These are phyloP conservation scores for Fagopyrum esculentum DNA, from an alignment of 148 eudicot species.

Conservation along the genomic window DNA sequence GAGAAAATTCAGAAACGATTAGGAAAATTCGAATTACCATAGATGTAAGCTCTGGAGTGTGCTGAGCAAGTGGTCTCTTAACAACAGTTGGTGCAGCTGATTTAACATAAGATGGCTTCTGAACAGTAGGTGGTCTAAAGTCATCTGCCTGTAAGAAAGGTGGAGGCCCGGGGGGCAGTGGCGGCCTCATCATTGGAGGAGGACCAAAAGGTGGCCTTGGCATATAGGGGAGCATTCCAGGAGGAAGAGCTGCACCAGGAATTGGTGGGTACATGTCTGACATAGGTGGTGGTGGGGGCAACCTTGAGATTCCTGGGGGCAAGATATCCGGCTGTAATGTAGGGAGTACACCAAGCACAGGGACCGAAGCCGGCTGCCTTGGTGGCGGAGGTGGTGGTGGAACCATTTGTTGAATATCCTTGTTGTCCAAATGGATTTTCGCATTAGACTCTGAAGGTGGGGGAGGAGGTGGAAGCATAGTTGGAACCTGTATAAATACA, in stretches of 20 bases:
- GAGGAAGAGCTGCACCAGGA: conserved; percentile 52
- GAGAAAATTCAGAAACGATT: background rate
- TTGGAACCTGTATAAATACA: conserved; percentile 34
- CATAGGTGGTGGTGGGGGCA: conserved; percentile 77
- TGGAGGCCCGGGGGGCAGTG: conserved; percentile 97
- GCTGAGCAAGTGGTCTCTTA: conserved; percentile 98
- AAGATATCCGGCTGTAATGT: conserved; percentile 61
- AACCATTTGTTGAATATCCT: conserved; percentile 45
- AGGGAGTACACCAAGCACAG: conserved; percentile 38
- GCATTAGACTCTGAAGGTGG: conserved; percentile 57
- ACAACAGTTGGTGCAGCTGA: conserved; percentile 98
- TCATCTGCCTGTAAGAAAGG: conserved; percentile 45
- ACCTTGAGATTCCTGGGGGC: conserved; percentile 79
- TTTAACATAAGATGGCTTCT: conserved; percentile 87
- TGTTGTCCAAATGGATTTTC: conserved; percentile 36
- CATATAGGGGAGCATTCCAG: conserved; percentile 66
- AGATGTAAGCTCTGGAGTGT: conserved; percentile 91
- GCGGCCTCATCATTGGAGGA: conserved; percentile 95
- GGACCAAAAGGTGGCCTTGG: conserved; percentile 85
- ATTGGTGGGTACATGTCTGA: conserved; percentile 60
- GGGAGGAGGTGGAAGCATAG: conserved; percentile 70
- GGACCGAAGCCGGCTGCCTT: conserved; percentile 48
- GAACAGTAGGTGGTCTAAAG: conserved; percentile 40
- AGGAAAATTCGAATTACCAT: conserved; percentile 54
- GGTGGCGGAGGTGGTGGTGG: conserved; percentile 81